Evolutionary conservation across 1,284 basidiomycete genomes (phyloP).

Genomic region (Fistulina hepatica): DNA sequence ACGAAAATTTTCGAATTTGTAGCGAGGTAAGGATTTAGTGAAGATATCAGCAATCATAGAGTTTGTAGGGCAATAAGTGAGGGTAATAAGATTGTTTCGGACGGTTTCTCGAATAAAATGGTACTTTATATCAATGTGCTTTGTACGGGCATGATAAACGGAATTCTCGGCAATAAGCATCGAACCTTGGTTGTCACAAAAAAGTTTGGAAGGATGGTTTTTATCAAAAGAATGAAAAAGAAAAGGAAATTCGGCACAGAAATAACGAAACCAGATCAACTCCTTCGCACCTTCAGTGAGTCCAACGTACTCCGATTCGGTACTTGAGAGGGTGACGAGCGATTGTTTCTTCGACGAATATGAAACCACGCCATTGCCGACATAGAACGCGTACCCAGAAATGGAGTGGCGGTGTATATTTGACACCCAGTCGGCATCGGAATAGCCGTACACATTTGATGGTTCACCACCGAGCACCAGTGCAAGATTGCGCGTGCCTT

Average conservation of each 20-base stretch:
- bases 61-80: slow-evolving; percentile 1
- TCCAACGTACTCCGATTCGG: slow-evolving; percentile 14
- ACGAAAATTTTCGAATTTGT: background rate
- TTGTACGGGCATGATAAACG: slow-evolving; percentile 1
- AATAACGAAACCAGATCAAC: slow-evolving; percentile 18
- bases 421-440: slow-evolving; percentile 11
- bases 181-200: background rate
- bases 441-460: slow-evolving; percentile 1
- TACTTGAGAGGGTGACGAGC: slow-evolving; percentile 19
- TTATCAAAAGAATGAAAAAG: background rate
- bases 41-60: slow-evolving; percentile 1
- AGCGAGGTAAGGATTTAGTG: background rate
- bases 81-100: background rate
- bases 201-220: slow-evolving; percentile 2
- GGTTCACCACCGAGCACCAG: slow-evolving; percentile 1
- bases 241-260: slow-evolving; percentile 15
- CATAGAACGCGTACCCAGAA: slow-evolving; percentile 8
- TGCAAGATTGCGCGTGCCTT: background rate
- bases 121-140: slow-evolving; percentile 4
- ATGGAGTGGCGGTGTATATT: slow-evolving; percentile 10
- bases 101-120: slow-evolving; percentile 9
- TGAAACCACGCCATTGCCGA: slow-evolving; percentile 7
- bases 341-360: slow-evolving; percentile 21
- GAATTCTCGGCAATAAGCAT: background rate
- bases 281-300: slow-evolving; percentile 17